Conservation (phyloP, 2,329 filamentous ascomycete species). For the Pseudocercospora cruenta region DNA sequence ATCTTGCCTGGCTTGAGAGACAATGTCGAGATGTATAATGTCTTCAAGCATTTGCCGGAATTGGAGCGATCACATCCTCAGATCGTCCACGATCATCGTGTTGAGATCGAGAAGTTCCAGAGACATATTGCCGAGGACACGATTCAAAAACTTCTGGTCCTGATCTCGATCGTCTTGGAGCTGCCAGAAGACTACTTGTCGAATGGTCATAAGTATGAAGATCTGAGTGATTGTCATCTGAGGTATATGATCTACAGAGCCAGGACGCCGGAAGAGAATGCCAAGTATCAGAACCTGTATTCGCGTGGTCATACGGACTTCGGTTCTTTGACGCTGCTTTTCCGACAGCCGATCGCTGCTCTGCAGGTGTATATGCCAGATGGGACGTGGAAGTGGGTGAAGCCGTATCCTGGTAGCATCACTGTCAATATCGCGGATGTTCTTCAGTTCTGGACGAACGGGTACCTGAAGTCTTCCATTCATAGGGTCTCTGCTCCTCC, state of each 20-base stretch:
- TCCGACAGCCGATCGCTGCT: constrained; percentile 48
- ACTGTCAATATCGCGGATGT: constrained; percentile 48
- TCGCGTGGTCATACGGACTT: constrained; percentile 48
- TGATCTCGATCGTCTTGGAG: constrained; percentile 65
- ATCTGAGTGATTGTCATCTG: constrained; percentile 43
- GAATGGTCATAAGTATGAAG: constrained; percentile 60
- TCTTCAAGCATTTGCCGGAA: constrained; percentile 52
- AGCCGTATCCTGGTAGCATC: constrained; percentile 45
- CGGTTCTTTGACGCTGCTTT: constrained; percentile 48
- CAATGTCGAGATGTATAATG: constrained; percentile 64
- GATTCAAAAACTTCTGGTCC: constrained; percentile 59
- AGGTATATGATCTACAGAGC: constrained; percentile 38
- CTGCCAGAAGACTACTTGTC: constrained; percentile 62
- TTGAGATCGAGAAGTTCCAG: constrained; percentile 61
- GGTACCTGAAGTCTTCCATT: constrained; percentile 54
- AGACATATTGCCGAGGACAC: constrained; percentile 58
- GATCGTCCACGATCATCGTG: constrained; percentile 51
- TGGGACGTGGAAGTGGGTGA: constrained; percentile 49
- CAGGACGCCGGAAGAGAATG: constrained; percentile 36
- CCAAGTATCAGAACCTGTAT: constrained; percentile 35
- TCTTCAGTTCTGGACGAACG: constrained; percentile 44
- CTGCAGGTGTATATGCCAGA: constrained; percentile 43
- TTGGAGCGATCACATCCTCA: constrained; percentile 32
- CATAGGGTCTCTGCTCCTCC: constrained; percentile 56
- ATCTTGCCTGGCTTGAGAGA: constrained; percentile 42